Evolutionary conservation across 192 early-diverging fungal genomes (phyloP).

Genomic region (Dissophora globulifera): DNA sequence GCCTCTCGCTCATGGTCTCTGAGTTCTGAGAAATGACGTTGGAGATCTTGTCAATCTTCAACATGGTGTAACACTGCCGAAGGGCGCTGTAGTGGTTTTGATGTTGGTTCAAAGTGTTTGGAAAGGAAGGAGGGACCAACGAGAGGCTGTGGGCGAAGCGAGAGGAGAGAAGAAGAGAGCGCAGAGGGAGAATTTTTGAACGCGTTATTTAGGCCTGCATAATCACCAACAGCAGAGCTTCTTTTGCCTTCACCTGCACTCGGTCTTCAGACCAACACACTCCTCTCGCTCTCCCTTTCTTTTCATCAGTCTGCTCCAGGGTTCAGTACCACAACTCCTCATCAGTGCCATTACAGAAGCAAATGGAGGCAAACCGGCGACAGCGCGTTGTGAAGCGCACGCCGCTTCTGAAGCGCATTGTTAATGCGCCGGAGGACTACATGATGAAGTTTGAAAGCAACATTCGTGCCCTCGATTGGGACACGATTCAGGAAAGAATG

Average conservation of each 20-base stretch:
- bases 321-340: too few relatives aligned
- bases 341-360: too few relatives aligned
- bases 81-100: too few relatives aligned
- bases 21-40: too few relatives aligned
- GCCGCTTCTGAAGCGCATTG: conserved; percentile 19
- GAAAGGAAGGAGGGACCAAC: too few relatives aligned
- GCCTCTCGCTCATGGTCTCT: too few relatives aligned
- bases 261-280: too few relatives aligned
- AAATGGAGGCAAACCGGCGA: conserved; percentile 30
- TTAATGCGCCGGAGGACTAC: conserved; percentile 33
- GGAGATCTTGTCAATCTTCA: too few relatives aligned
- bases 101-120: too few relatives aligned
- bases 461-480: conserved; percentile 46
- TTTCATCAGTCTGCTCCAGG: too few relatives aligned
- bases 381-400: conserved; percentile 29
- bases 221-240: background rate
- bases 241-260: too few relatives aligned
- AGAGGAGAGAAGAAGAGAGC: background rate
- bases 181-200: background rate
- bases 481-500: conserved; percentile 36
- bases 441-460: conserved; percentile 27
- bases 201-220: background rate
- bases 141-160: background rate
- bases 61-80: too few relatives aligned
- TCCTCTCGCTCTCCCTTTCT: background rate